Evolutionary conservation across 2,329 filamentous ascomycete species (phyloP).

Genomic region (Aspergillus fijiensis): DNA sequence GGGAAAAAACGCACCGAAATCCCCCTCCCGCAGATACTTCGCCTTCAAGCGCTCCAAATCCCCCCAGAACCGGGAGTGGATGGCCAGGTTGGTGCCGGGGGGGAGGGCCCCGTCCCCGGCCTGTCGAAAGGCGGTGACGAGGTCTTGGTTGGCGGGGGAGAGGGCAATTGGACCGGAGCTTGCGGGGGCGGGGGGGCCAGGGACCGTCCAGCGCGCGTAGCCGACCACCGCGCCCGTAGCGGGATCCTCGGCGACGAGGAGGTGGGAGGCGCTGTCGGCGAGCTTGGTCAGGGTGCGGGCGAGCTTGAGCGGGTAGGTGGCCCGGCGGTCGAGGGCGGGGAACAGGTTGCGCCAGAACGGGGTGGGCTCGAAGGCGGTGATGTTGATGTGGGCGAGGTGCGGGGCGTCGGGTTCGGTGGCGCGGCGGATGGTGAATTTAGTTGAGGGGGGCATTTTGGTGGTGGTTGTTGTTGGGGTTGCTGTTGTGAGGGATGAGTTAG

Average conservation of each 20-base stretch:
- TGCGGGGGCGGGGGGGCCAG: too few relatives aligned
- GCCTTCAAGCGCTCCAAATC: slow-evolving; percentile 11
- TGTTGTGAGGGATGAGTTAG: too few relatives aligned
- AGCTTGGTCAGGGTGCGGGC: slow-evolving; percentile 42
- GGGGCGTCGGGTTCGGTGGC: slow-evolving; percentile 45
- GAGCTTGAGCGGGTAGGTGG: slow-evolving; percentile 39
- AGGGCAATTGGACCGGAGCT: too few relatives aligned
- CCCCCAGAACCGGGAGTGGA: slow-evolving; percentile 21
- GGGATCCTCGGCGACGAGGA: slow-evolving; percentile 43
- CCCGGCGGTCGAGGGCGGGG: slow-evolving; percentile 25
- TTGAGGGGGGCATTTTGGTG: too few relatives aligned
- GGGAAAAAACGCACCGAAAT: slow-evolving; percentile 15
- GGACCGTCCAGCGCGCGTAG: slow-evolving; percentile 50
- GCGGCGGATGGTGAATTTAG: slow-evolving; percentile 32
- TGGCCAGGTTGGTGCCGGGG: slow-evolving; percentile 46
- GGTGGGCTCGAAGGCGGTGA: slow-evolving; percentile 46
- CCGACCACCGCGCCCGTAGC: slow-evolving; percentile 38
- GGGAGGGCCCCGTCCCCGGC: slow-evolving; percentile 25
- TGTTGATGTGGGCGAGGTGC: slow-evolving; percentile 46
- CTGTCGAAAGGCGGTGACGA: slow-evolving; percentile 15
- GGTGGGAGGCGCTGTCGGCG: slow-evolving; percentile 37
- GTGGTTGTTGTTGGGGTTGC: too few relatives aligned
- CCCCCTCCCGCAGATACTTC: slow-evolving; percentile 10
- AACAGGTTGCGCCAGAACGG: slow-evolving; percentile 33
- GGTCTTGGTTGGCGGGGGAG: slow-evolving; percentile 33